Base-by-base conservation (phyloP, 2,329 filamentous ascomycete species). In the Stromatinia cepivora region DNA sequence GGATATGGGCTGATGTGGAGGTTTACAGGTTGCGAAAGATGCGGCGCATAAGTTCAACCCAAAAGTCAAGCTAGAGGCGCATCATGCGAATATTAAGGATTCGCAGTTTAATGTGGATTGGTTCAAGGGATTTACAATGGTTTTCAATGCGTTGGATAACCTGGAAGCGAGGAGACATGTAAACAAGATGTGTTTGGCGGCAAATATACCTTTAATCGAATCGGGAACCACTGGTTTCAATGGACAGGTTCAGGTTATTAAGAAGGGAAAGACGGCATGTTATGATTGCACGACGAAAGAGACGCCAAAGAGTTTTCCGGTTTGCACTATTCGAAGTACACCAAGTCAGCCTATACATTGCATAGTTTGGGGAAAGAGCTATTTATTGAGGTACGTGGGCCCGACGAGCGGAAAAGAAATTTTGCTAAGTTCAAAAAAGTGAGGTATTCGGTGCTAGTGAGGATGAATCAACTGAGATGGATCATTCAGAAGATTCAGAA, bases 331-430 rank as follows among this genome's bases (percentile, higher is more conserved):
- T 76, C 88, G 95, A 79, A 97, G 93, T 79, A 99, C 94, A 0
- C 95, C 95, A 0, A 97, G 92, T 73, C 94, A 98, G 76, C 92
- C 94, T 0, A 98, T 99, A 56, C 95, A 99, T 81, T 98, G 95
- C 82, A 99, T 99, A 71, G 94, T 99, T 2, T 99, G 95, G 95
- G 94, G 88, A 28, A 99, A 98, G 82, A 97, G 93, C 79, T 99
- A 98, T 79, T 85, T 99, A 11, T 87, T 99, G 71, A 95, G 93
- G 84, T 83, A 76, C 71, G 77, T 72, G 28, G 31, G 10, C 9
- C 36, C 36, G 39, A 28, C 31, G 6, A 15, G 13, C 52, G 10
- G 48, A 67, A 62, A 28, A 36, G n/a, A 52, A n/a, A 25, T 71
- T 56, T 78, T 83, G 71, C 75, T 67, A 80, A 67, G 10, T 34